phyloP scores from a whole-genome alignment of 768 basidiomycete genomes.

The Jaapia argillacea region DNA sequence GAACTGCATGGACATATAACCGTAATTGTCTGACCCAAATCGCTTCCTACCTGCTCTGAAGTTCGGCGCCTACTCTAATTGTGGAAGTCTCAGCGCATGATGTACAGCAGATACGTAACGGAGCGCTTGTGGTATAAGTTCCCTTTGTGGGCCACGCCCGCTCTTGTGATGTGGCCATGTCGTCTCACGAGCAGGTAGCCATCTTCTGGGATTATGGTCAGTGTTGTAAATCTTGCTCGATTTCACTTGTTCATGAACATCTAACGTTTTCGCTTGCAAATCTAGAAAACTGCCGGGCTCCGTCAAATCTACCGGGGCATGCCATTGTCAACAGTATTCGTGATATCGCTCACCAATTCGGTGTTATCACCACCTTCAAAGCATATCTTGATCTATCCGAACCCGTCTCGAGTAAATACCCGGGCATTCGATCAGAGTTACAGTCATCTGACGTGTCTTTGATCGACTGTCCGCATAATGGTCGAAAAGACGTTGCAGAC shows the following conservation, averaged over 20 bases:
- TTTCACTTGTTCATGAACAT: slow-evolving; percentile 14
- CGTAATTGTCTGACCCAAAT: too few relatives aligned
- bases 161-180: too few relatives aligned
- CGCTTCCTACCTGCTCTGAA: too few relatives aligned
- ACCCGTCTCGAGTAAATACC: slow-evolving; percentile 22
- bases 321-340: slow-evolving; percentile 33
- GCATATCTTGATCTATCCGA: slow-evolving; percentile 42
- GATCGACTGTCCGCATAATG: slow-evolving; percentile 17
- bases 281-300: slow-evolving; percentile 27
- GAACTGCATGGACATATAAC: too few relatives aligned
- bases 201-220: slow-evolving; percentile 35
- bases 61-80: too few relatives aligned
- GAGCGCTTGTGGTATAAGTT: too few relatives aligned
- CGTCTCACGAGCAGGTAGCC: slow-evolving; percentile 13
- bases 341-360: slow-evolving; percentile 34
- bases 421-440: slow-evolving; percentile 28
- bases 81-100: too few relatives aligned
- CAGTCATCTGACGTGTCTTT: slow-evolving; percentile 41
- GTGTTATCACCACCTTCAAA: slow-evolving; percentile 38
- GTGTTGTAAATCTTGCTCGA: slow-evolving; percentile 24
- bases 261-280: slow-evolving; percentile 10
- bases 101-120: too few relatives aligned
- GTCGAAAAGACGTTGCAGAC: slow-evolving; percentile 26
- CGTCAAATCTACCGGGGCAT: slow-evolving; percentile 29
- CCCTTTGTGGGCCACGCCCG: too few relatives aligned